These are phyloP conservation scores for Falciphora oryzae DNA, from an alignment of 2,329 filamentous ascomycete species.

Conservation along the genomic window DNA sequence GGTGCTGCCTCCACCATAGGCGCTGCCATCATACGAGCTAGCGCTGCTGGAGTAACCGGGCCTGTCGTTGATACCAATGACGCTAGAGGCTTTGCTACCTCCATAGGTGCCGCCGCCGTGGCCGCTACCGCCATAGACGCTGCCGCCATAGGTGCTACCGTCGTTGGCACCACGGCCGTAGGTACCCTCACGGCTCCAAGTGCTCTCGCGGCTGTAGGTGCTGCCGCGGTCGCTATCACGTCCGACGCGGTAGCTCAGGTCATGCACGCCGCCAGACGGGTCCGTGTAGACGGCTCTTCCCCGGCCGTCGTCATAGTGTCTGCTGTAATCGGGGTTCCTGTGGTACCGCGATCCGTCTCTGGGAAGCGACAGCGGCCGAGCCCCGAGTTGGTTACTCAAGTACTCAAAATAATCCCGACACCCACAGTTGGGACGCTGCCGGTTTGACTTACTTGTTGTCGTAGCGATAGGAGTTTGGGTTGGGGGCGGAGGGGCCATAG, in stretches of 20 bases:
- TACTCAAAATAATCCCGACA: too few species aligned
- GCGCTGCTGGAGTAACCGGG: too few species aligned
- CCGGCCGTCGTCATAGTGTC: background rate
- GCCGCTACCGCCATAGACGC: background rate
- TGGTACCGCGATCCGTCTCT: background rate
- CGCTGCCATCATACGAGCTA: too few species aligned
- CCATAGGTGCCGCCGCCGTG: background rate
- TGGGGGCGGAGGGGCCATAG: background rate
- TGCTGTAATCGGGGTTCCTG: background rate
- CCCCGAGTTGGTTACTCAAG: too few species aligned
- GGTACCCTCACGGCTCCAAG: too few species aligned
- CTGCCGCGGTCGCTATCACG: background rate
- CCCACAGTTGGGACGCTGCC: background rate
- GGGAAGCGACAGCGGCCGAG: too few species aligned
- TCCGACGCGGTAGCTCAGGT: background rate
- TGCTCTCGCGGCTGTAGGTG: background rate
- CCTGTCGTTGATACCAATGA: too few species aligned
- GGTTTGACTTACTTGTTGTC: background rate
- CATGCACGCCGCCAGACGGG: background rate
- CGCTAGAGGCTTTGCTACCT: background rate
- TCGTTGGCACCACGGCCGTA: background rate
- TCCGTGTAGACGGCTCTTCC: background rate
- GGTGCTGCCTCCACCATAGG: too few species aligned
- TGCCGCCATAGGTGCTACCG: background rate
- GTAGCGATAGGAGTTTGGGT: slow-evolving; percentile 1